Evolutionary conservation across 169 alveolate species (phyloP).

Genomic region (Miamiensis avidus): DNA sequence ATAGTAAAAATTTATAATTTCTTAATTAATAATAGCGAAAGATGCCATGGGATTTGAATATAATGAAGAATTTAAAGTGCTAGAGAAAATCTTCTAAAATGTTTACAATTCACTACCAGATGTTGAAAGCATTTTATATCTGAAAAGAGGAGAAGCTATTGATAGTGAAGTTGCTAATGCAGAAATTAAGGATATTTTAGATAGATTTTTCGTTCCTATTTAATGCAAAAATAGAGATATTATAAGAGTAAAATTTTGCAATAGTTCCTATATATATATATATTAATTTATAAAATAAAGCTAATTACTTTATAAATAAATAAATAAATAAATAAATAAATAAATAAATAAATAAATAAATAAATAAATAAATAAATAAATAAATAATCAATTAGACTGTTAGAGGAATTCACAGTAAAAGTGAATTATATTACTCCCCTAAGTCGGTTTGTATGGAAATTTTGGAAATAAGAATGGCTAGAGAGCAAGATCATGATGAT

Average conservation of each 20-base stretch:
- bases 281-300: too few species aligned
- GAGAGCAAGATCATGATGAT: slow-evolving; percentile 89
- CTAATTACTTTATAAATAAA: too few species aligned
- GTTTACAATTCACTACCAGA: slow-evolving; percentile 71
- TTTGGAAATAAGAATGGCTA: slow-evolving; percentile 84
- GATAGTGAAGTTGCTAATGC: slow-evolving; percentile 49
- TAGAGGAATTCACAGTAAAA: slow-evolving; percentile 69
- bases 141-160: slow-evolving; percentile 70
- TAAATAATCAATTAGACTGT: slow-evolving; percentile 34
- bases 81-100: slow-evolving; percentile 64
- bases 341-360: too few species aligned
- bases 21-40: slow-evolving; percentile 16
- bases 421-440: slow-evolving; percentile 66
- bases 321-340: too few species aligned
- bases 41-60: slow-evolving; percentile 12
- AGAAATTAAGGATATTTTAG: slow-evolving; percentile 54
- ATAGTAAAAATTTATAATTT: not conserved
- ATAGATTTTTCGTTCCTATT: slow-evolving; percentile 24
- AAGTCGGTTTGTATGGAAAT: slow-evolving; percentile 73
- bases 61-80: slow-evolving; percentile 39
- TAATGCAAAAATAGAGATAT: slow-evolving; percentile 12
- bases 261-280: not conserved
- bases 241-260: slow-evolving; percentile 16
- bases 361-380: too few species aligned
- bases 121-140: slow-evolving; percentile 58